These are phyloP conservation scores for Eucalyptus pauciflora DNA, from an alignment of 345 rosid genomes.

Conservation along the genomic window DNA sequence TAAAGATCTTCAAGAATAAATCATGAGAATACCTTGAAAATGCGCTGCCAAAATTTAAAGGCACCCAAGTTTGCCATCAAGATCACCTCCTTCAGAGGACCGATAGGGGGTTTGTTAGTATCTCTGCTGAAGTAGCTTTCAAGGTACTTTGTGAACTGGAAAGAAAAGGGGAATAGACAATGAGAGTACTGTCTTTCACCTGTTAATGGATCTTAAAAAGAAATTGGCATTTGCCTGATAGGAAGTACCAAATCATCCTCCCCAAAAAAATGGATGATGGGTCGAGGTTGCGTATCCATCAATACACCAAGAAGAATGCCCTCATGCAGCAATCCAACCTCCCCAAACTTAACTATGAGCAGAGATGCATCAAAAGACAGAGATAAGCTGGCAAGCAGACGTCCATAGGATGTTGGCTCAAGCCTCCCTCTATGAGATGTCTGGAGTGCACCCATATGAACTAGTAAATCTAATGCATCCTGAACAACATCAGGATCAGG, in stretches of 20 bases:
- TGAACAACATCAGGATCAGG: constrained; percentile 60
- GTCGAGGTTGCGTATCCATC: constrained; percentile 69
- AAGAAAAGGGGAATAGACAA: not conserved
- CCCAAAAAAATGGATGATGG: constrained; percentile 74
- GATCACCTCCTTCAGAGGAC: constrained; percentile 42
- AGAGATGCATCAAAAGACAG: constrained; percentile 76
- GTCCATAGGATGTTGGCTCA: constrained; percentile 89
- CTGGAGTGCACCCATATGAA: constrained; percentile 41
- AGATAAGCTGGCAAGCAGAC: constrained; percentile 70
- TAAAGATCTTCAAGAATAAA: not conserved
- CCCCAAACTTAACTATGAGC: constrained; percentile 73
- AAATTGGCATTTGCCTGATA: not conserved
- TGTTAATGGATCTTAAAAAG: not conserved
- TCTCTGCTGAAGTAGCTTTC: constrained; percentile 35
- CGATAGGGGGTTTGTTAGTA: constrained; percentile 17
- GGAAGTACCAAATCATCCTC: constrained; percentile 53
- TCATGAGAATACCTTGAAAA: constrained; percentile 44
- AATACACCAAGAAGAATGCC: constrained; percentile 80
- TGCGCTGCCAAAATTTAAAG: constrained; percentile 80
- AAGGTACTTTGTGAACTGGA: constrained; percentile 51
- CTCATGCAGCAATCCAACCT: constrained; percentile 69
- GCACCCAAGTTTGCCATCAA: constrained; percentile 74
- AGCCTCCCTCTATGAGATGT: constrained; percentile 51
- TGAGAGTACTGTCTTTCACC: not conserved
- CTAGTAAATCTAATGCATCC: constrained; percentile 58